Evolutionary conservation across 2,329 filamentous ascomycete species (phyloP).

Genomic region (Alternaria viburni): DNA sequence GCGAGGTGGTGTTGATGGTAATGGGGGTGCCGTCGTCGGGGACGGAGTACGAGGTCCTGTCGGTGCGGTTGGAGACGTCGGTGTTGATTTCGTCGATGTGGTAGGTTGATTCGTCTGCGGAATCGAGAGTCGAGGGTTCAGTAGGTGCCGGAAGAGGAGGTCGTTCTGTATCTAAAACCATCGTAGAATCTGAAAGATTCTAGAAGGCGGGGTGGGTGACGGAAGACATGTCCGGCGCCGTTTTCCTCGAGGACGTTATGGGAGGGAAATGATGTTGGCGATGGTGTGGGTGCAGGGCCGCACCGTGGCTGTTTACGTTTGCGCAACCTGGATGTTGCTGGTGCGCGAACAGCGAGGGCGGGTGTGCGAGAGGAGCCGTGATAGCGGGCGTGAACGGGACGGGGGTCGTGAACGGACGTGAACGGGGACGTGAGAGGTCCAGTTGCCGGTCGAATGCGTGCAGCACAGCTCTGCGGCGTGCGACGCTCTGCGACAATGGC

Average conservation of each 20-base stretch:
- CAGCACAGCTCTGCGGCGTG: slow-evolving; percentile 13
- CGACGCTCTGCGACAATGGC: slow-evolving; percentile 21
- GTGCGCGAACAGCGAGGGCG: slow-evolving; percentile 16
- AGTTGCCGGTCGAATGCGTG: not conserved
- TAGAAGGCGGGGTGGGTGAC: slow-evolving; percentile 35
- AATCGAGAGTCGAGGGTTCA: slow-evolving; percentile 69
- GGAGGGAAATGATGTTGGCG: slow-evolving; percentile 4
- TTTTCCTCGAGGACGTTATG: slow-evolving; percentile 16
- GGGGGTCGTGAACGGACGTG: not conserved
- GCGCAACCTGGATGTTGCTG: slow-evolving; percentile 24
- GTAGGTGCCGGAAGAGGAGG: slow-evolving; percentile 80
- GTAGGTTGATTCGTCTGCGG: slow-evolving; percentile 58
- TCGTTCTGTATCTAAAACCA: slow-evolving; percentile 54
- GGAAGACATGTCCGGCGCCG: slow-evolving; percentile 40
- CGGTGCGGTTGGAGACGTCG: slow-evolving; percentile 71
- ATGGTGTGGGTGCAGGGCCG: slow-evolving; percentile 16
- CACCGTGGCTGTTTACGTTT: slow-evolving; percentile 33
- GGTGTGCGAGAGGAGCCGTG: slow-evolving; percentile 5
- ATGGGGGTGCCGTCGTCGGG: slow-evolving; percentile 89
- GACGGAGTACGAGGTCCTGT: slow-evolving; percentile 77
- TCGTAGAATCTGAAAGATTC: slow-evolving; percentile 42
- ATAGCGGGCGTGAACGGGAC: not conserved
- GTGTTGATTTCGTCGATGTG: slow-evolving; percentile 63
- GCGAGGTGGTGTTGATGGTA: slow-evolving; percentile 80
- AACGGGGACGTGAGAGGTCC: slow-evolving; percentile 1